These are phyloP conservation scores for Salvia sclarea DNA, from an alignment of 305 asterid genomes.

Conservation along the genomic window DNA sequence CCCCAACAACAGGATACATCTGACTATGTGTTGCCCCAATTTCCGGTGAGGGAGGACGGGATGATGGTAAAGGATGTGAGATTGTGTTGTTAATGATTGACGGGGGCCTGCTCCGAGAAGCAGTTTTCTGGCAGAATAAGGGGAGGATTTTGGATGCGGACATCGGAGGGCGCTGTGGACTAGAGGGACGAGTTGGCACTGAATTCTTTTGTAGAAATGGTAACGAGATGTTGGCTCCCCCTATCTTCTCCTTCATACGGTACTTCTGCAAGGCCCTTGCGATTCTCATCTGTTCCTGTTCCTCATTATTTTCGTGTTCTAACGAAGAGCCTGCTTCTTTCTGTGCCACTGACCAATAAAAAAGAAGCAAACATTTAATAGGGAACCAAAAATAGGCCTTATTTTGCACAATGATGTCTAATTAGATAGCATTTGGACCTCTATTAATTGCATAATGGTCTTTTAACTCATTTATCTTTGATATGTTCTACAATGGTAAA, in stretches of 20 bases:
- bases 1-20: conserved; percentile 38
- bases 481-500: too few relatives aligned
- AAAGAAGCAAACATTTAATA: background rate
- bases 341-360: conserved; percentile 56
- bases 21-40: conserved; percentile 30
- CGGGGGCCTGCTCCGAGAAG: conserved; percentile 37
- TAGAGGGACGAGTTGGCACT: conserved; percentile 53
- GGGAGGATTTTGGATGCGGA: conserved; percentile 76
- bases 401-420: background rate
- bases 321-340: conserved; percentile 57
- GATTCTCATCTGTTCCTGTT: conserved; percentile 71
- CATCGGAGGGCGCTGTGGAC: conserved; percentile 58
- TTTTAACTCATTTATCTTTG: too few relatives aligned
- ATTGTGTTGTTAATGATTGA: conserved; percentile 37
- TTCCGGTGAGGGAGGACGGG: conserved; percentile 42
- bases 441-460: too few relatives aligned
- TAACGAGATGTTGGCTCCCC: conserved; percentile 30
- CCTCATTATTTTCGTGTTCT: conserved; percentile 64
- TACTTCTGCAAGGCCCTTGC: conserved; percentile 71
- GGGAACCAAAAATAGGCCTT: too few relatives aligned
- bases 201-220: conserved; percentile 49
- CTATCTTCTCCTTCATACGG: conserved; percentile 45
- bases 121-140: conserved; percentile 44
- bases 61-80: conserved; percentile 34
- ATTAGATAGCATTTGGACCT: too few relatives aligned